Conservation (phyloP, 2,329 filamentous ascomycete genomes). For the Neocatenulostroma microsporum region DNA sequence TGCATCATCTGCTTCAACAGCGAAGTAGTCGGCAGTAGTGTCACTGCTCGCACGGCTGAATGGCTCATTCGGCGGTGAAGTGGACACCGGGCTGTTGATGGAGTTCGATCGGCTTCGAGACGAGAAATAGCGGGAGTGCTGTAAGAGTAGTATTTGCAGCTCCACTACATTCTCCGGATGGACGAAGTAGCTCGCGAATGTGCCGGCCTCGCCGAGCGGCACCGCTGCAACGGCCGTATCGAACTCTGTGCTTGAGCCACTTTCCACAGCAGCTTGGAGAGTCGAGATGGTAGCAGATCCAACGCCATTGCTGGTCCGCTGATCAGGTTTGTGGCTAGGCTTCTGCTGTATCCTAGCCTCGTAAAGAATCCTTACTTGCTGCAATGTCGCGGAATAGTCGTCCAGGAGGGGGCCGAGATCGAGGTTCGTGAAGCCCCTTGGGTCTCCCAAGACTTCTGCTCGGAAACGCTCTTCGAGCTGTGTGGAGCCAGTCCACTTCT, state of each 20-base stretch:
- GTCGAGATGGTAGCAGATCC: conserved; percentile 25
- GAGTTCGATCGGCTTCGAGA: conserved; percentile 23
- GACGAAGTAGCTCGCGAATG: conserved; percentile 47
- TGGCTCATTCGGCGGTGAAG: conserved; percentile 14
- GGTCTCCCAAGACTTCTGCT: conserved; percentile 55
- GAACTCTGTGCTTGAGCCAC: conserved; percentile 39
- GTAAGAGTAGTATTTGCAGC: conserved; percentile 45
- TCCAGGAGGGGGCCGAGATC: conserved; percentile 51
- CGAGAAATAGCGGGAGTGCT: conserved; percentile 39
- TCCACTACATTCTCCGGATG: conserved; percentile 49
- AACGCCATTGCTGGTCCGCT: too few relatives aligned
- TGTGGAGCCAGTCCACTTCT: conserved; percentile 75
- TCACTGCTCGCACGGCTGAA: conserved; percentile 20
- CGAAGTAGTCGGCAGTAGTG: conserved; percentile 31
- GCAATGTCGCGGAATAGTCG: conserved; percentile 42
- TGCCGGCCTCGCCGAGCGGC: conserved; percentile 39
- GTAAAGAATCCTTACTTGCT: conserved; percentile 39
- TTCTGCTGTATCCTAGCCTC: conserved; percentile 25
- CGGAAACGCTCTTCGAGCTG: conserved; percentile 59
- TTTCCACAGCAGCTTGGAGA: conserved; percentile 34
- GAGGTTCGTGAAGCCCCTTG: conserved; percentile 63
- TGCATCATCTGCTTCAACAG: conserved; percentile 42
- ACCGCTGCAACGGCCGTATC: conserved; percentile 43
- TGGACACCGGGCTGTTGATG: conserved; percentile 15
- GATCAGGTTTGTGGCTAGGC: too few relatives aligned